Percentiles rank a stretch among this genome's conserved stretches.
Conservation (phyloP, 2,329 filamentous ascomycete genomes). For the Colletotrichum somersetense region DNA sequence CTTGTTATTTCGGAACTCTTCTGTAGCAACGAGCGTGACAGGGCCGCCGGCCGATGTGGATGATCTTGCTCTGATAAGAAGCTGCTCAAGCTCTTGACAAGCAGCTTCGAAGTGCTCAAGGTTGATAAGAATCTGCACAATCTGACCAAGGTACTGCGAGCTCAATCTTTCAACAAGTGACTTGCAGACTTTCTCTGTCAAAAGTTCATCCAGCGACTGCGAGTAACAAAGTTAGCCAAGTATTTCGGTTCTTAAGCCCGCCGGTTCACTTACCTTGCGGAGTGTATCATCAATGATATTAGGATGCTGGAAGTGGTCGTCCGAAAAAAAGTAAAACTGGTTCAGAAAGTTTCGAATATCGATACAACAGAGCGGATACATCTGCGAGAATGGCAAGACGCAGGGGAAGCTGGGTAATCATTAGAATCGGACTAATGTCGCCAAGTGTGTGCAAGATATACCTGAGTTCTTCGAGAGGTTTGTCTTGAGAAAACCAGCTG, state of each 20-base stretch:
- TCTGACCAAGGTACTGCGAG: slow-evolving; percentile 96
- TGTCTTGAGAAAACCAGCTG: slow-evolving; percentile 94
- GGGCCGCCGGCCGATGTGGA: slow-evolving; percentile 85
- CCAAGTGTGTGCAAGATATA: slow-evolving; percentile 55
- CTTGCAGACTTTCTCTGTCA: slow-evolving; percentile 91
- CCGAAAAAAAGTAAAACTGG: slow-evolving; percentile 97
- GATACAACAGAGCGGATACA: slow-evolving; percentile 99
- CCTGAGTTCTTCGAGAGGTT: slow-evolving; percentile 79
- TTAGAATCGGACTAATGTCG: slow-evolving; percentile 1
- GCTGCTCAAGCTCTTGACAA: slow-evolving; percentile 87
- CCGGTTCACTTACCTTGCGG: slow-evolving; percentile 68
- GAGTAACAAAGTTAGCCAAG: background rate
- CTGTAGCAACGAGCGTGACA: slow-evolving; percentile 84
- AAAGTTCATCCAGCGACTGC: slow-evolving; percentile 91
- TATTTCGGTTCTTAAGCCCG: background rate
- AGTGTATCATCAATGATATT: slow-evolving; percentile 92
- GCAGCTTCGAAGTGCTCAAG: slow-evolving; percentile 96
- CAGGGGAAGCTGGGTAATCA: slow-evolving; percentile 80
- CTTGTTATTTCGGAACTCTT: slow-evolving; percentile 89
- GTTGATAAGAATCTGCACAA: slow-evolving; percentile 98
- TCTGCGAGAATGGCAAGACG: slow-evolving; percentile 97
- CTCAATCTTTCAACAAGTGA: slow-evolving; percentile 88
- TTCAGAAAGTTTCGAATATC: slow-evolving; percentile 98
- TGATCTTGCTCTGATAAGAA: slow-evolving; percentile 87
- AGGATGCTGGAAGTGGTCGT: slow-evolving; percentile 94